A percentile compares a stretch with the other conserved stretches of the same genome.
phyloP scores from a whole-genome alignment of 2,329 filamentous ascomycete genomes.

The Diaporthe longicolla region DNA sequence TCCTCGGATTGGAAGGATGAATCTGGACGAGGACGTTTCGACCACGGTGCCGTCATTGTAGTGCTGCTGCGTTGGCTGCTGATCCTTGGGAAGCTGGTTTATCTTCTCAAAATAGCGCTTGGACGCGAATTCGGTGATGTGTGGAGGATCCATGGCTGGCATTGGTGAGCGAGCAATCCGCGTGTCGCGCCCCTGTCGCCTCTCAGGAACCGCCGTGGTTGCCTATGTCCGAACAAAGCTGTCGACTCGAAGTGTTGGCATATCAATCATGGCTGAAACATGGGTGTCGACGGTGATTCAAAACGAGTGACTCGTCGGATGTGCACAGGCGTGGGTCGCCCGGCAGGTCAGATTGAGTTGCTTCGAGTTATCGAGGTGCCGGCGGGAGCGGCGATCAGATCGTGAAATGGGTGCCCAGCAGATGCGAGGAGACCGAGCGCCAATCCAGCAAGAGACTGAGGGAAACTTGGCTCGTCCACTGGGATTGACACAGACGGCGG shows the following conservation, averaged over 20 bases:
- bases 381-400: background rate
- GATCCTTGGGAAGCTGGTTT: constrained; percentile 66
- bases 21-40: constrained; percentile 49
- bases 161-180: constrained; percentile 18
- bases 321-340: constrained; percentile 13
- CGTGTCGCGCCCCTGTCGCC: constrained; percentile 42
- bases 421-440: background rate
- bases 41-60: constrained; percentile 45
- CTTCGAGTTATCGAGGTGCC: constrained; percentile 11
- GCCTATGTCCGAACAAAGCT: constrained; percentile 40
- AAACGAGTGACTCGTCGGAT: constrained; percentile 18
- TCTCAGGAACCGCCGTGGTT: constrained; percentile 34
- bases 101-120: constrained; percentile 75
- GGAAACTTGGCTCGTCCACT: background rate
- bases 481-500: constrained; percentile 16
- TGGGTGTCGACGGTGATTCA: constrained; percentile 42
- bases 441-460: constrained; percentile 12
- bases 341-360: background rate
- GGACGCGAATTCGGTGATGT: constrained; percentile 77
- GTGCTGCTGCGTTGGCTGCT: constrained; percentile 57
- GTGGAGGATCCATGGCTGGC: constrained; percentile 70
- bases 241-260: constrained; percentile 47
- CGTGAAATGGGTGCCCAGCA: background rate
- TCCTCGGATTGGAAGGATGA: constrained; percentile 49
- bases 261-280: constrained; percentile 53